These are phyloP conservation scores for Ceratocystis lukuohia DNA, from an alignment of 2,329 filamentous ascomycete species.

Conservation along the genomic window DNA sequence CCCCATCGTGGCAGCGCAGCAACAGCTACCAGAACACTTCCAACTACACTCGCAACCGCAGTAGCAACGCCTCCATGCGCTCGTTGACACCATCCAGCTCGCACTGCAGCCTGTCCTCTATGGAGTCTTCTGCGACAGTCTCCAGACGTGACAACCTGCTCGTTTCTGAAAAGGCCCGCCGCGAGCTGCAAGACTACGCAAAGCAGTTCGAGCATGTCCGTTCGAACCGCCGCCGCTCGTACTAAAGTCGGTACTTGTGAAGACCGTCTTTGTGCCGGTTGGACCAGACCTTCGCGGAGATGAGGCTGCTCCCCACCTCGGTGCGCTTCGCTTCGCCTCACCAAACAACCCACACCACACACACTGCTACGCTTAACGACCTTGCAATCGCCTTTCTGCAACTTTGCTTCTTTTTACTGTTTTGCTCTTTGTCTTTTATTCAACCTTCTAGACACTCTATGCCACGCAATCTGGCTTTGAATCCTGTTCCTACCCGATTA, in stretches of 20 bases:
- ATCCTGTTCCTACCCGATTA: constrained; percentile 5
- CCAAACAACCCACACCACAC: neutral
- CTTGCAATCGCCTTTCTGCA: constrained; percentile 20
- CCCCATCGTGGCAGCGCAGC: constrained; percentile 24
- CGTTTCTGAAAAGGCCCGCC: constrained; percentile 62
- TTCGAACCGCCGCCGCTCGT: constrained; percentile 43
- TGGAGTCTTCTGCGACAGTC: constrained; percentile 48
- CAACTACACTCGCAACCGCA: constrained; percentile 22
- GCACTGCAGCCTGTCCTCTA: constrained; percentile 70
- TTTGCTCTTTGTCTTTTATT: constrained; percentile 19
- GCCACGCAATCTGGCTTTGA: neutral
- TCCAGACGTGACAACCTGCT: constrained; percentile 36
- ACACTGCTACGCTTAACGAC: constrained; percentile 21
- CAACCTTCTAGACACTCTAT: constrained; percentile 15
- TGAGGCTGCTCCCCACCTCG: constrained; percentile 7
- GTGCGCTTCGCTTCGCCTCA: neutral
- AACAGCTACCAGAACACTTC: constrained; percentile 22
- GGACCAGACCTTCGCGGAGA: neutral
- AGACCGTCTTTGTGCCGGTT: neutral
- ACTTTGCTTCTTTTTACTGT: constrained; percentile 7
- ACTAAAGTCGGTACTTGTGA: constrained; percentile 29
- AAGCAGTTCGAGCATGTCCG: constrained; percentile 78
- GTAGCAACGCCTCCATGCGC: constrained; percentile 26
- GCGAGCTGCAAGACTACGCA: constrained; percentile 73
- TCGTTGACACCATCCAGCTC: constrained; percentile 60